These are phyloP conservation scores for Fusarium xyrophilum DNA, from an alignment of 2,329 filamentous ascomycete species.

Conservation along the genomic window DNA sequence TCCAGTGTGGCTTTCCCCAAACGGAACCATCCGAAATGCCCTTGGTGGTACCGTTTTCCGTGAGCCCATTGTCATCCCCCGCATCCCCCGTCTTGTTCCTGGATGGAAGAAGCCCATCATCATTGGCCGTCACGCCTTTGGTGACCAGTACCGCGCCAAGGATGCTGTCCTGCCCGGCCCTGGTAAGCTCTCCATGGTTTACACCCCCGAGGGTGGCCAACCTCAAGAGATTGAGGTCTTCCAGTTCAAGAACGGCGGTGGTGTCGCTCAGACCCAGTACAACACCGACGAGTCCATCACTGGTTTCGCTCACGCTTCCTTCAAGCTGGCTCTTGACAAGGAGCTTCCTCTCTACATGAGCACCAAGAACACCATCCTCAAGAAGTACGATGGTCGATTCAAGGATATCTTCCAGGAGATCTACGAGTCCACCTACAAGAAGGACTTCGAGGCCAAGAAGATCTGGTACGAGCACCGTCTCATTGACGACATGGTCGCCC, in stretches of 20 bases:
- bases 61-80: conserved; percentile 95
- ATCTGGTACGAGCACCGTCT: conserved; percentile 99
- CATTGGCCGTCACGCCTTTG: conserved; percentile 97
- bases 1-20: conserved; percentile 95
- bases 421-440: conserved; percentile 86
- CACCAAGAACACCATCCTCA: conserved; percentile 99
- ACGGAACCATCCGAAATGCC: conserved; percentile 81
- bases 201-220: conserved; percentile 82
- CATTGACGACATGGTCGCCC: conserved; percentile 99
- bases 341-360: conserved; percentile 96
- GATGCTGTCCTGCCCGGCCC: conserved; percentile 83
- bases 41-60: conserved; percentile 97
- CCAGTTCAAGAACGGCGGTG: conserved; percentile 85
- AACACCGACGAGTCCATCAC: conserved; percentile 96
- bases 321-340: conserved; percentile 93
- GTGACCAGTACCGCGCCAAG: conserved; percentile 98
- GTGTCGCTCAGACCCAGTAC: conserved; percentile 94
- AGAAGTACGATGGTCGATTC: conserved; percentile 98
- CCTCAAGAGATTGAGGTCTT: conserved; percentile 88
- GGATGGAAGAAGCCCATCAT: conserved; percentile 99
- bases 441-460: conserved; percentile 84
- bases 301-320: conserved; percentile 94
- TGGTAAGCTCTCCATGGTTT: conserved; percentile 94
- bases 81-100: conserved; percentile 89
- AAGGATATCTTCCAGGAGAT: conserved; percentile 99